These are phyloP conservation scores for Closterium sp. DNA, from an alignment of 139 green algal genomes.

Conservation along the genomic window DNA sequence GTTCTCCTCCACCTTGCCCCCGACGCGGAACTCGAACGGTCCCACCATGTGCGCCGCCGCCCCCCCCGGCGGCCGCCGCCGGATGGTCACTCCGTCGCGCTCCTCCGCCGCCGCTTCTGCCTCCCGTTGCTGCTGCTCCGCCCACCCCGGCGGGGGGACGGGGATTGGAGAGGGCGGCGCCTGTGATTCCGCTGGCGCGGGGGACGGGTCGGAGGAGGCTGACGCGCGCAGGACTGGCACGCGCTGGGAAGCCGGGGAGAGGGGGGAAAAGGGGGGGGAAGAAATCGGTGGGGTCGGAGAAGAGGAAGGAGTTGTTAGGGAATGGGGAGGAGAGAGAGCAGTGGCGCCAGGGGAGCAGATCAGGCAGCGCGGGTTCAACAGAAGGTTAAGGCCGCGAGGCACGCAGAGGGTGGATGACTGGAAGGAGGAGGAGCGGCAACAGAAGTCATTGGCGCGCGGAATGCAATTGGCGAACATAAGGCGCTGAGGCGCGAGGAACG, in stretches of 20 bases:
- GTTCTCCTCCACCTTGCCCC: constrained; percentile 69
- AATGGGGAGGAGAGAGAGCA: background rate
- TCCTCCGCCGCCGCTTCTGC: background rate
- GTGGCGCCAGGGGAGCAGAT: background rate
- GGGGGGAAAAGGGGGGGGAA: too few relatives aligned
- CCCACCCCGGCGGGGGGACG: constrained; percentile 7
- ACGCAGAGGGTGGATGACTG: too few relatives aligned
- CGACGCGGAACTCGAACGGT: constrained; percentile 35
- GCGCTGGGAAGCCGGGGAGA: background rate
- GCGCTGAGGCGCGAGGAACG: too few relatives aligned
- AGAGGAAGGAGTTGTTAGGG: background rate
- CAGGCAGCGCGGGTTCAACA: background rate
- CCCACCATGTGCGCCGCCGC: constrained; percentile 16
- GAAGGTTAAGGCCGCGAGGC: background rate
- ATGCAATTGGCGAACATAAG: too few relatives aligned
- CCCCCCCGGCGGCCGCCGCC: constrained; percentile 40
- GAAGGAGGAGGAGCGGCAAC: too few relatives aligned
- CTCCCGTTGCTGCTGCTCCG: background rate
- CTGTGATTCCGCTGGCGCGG: background rate
- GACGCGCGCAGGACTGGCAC: background rate
- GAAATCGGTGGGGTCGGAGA: background rate
- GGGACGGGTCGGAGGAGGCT: background rate
- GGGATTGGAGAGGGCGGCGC: background rate
- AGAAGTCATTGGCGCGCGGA: too few relatives aligned
- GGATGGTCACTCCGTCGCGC: constrained; percentile 46